Conservation (phyloP, 2,329 filamentous ascomycete genomes). For the Colletotrichum tofieldiae region DNA sequence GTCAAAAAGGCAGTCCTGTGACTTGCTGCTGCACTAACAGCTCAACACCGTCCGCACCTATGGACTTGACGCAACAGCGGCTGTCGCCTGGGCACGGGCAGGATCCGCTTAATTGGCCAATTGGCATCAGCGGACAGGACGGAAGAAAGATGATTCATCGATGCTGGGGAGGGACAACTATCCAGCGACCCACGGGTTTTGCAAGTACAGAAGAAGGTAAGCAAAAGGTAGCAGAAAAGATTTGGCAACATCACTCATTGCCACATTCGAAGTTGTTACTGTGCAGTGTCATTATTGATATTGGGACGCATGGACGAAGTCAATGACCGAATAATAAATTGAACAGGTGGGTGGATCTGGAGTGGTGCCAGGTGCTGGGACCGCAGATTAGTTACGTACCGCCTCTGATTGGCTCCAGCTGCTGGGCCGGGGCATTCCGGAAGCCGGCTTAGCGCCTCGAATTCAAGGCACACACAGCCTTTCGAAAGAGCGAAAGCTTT, state of each 20-base stretch:
- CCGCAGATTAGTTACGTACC: conserved; percentile 32
- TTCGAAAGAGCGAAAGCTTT: conserved; percentile 61
- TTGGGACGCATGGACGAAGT: neutral
- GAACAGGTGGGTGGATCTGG: conserved; percentile 16
- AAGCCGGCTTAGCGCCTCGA: conserved; percentile 57
- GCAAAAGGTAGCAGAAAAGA: neutral
- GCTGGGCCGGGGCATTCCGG: conserved; percentile 53
- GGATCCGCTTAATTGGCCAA: conserved; percentile 43
- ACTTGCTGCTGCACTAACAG: conserved; percentile 42
- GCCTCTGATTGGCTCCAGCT: conserved; percentile 53
- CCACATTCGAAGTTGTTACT: no score
- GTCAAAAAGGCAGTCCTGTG: conserved; percentile 39
- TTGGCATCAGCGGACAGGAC: conserved; percentile 28
- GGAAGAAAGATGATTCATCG: conserved; percentile 9
- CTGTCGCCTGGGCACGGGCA: conserved; percentile 33
- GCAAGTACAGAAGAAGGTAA: neutral
- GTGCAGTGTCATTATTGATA: neutral
- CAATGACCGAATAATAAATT: conserved; percentile 16
- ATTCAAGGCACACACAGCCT: conserved; percentile 59
- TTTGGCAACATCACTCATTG: neutral
- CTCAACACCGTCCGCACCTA: conserved; percentile 15
- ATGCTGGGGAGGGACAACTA: neutral
- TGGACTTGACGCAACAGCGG: conserved; percentile 30
- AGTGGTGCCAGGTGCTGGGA: conserved; percentile 3
- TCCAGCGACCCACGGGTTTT: neutral